Percentiles rank a stretch among this genome's conserved stretches.
These are phyloP conservation scores for Pseudogymnoascus sp. DNA, from an alignment of 2,329 filamentous ascomycete species.

Conservation along the genomic window DNA sequence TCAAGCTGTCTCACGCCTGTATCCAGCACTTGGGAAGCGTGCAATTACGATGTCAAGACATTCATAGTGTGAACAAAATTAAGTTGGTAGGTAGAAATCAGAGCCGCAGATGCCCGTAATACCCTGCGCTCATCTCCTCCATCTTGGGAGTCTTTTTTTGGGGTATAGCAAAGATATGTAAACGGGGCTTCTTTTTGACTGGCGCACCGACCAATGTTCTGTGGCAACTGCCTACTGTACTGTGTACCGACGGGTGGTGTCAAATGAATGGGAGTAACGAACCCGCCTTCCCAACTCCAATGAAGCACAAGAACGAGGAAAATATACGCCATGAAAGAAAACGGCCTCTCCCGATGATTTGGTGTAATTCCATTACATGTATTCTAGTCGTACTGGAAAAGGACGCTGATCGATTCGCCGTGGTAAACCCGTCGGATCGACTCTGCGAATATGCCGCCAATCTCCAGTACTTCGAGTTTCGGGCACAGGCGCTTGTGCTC, in stretches of 20 bases:
- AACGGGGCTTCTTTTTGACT: constrained; percentile 1
- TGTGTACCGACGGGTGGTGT: neutral
- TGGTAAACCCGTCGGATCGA: constrained; percentile 94
- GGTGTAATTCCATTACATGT: constrained; percentile 9
- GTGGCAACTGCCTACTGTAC: constrained; percentile 2
- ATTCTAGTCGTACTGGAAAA: constrained; percentile 73
- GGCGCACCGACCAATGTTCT: neutral
- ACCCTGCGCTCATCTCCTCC: constrained; percentile 3
- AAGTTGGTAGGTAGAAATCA: constrained; percentile 8
- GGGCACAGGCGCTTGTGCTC: constrained; percentile 71
- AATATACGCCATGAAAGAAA: constrained; percentile 7
- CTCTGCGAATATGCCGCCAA: constrained; percentile 88
- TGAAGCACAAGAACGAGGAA: constrained; percentile 2
- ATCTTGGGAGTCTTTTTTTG: neutral
- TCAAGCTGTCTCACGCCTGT: constrained; percentile 9
- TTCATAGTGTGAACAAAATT: constrained; percentile 7
- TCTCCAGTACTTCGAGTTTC: constrained; percentile 87
- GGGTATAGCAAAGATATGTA: constrained; percentile 6
- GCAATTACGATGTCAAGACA: constrained; percentile 7
- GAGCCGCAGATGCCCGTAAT: constrained; percentile 9
- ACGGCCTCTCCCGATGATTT: constrained; percentile 1
- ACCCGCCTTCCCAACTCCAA: constrained; percentile 7
- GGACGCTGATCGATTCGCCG: constrained; percentile 91
- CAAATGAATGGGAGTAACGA: constrained; percentile 6
- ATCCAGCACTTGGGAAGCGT: constrained; percentile 14